phyloP scores from a whole-genome alignment of 1,139 yeast species.

The Blastobotrys arbuscula region DNA sequence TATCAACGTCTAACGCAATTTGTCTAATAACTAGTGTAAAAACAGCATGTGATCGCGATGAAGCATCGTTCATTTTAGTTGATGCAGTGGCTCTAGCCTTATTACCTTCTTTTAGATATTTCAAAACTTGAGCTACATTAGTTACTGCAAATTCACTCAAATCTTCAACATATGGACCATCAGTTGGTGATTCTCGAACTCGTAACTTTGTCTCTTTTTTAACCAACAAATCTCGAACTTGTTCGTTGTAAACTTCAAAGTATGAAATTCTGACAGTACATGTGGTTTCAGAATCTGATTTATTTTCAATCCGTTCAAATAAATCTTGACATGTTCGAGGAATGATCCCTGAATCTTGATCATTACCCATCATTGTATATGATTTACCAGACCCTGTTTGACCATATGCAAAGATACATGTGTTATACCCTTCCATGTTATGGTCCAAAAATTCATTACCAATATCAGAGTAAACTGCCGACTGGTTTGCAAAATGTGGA shows the following conservation, averaged over 20 bases:
- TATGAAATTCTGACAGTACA: constrained; percentile 57
- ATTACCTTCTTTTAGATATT: constrained; percentile 45
- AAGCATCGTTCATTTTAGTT: constrained; percentile 62
- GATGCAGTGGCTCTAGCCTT: constrained; percentile 57
- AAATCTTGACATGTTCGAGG: constrained; percentile 54
- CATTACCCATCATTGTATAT: constrained; percentile 64
- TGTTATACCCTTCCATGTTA: constrained; percentile 62
- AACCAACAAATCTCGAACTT: constrained; percentile 51
- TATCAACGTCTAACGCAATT: constrained; percentile 41
- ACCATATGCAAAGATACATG: constrained; percentile 71
- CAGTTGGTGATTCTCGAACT: constrained; percentile 54
- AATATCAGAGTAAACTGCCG: constrained; percentile 44
- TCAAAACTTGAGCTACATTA: constrained; percentile 41
- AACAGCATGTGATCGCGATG: constrained; percentile 67
- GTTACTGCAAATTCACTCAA: constrained; percentile 46
- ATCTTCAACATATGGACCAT: constrained; percentile 69
- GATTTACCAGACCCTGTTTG: constrained; percentile 77
- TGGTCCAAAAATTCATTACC: constrained; percentile 60
- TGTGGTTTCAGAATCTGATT: constrained; percentile 40
- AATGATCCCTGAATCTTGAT: constrained; percentile 50
- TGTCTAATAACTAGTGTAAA: constrained; percentile 59
- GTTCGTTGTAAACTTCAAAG: constrained; percentile 70
- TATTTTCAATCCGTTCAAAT: constrained; percentile 41
- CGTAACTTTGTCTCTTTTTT: constrained; percentile 34
- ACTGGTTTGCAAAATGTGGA: constrained; percentile 43